Evolutionary conservation across 805 yeast genomes (phyloP).

Genomic region (Monosporozyma siamensis): DNA sequence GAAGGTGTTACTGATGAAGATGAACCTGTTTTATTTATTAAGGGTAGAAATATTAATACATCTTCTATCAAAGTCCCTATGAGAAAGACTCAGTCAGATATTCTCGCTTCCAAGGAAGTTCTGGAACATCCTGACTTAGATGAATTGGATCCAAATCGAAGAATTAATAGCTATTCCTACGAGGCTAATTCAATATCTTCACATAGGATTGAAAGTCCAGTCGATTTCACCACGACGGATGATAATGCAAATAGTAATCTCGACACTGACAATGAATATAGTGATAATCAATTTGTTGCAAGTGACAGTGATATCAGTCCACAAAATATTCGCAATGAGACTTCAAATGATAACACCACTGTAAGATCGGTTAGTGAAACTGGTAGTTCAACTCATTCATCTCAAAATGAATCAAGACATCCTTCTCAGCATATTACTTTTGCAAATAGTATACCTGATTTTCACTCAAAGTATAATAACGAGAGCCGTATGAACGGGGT

Average conservation of each 20-base stretch:
- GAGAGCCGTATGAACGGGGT: too few species aligned
- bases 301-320: background rate
- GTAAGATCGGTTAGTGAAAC: background rate
- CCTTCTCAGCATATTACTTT: conserved; percentile 1
- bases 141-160: conserved; percentile 6
- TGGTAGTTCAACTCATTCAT: background rate
- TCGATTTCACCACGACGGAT: background rate
- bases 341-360: background rate
- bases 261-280: background rate
- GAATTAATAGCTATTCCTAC: conserved; percentile 7
- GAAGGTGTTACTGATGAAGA: conserved; percentile 35
- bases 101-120: conserved; percentile 2
- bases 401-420: background rate
- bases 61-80: conserved; percentile 4
- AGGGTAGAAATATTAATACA: conserved; percentile 43
- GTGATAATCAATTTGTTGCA: background rate
- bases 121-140: background rate
- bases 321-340: too few species aligned
- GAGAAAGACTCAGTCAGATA: background rate
- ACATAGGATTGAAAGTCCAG: background rate
- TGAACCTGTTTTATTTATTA: conserved; percentile 71
- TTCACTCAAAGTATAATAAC: background rate
- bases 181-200: background rate
- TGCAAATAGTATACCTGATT: background rate
- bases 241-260: background rate